Evolutionary conservation across 768 basidiomycete species (phyloP).

Genomic region (Termitomyces sp.): DNA sequence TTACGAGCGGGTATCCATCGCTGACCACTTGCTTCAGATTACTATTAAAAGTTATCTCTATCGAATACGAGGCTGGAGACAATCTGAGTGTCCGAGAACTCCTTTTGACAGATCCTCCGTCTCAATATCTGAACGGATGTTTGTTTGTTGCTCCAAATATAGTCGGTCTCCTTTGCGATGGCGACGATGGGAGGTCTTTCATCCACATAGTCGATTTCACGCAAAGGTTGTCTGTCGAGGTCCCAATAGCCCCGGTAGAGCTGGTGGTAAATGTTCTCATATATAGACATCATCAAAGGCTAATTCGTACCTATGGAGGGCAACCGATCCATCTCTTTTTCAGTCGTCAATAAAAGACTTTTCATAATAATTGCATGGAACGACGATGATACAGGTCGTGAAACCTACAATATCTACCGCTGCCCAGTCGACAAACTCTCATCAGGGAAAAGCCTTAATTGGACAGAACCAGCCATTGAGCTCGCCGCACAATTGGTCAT

Average conservation of each 20-base stretch:
- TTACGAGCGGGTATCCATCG: not conserved
- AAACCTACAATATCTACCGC: not conserved
- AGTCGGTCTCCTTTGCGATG: conserved; percentile 3
- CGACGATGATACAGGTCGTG: not conserved
- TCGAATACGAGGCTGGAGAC: not conserved
- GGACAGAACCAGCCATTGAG: not conserved
- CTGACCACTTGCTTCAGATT: not conserved
- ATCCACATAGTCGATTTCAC: conserved; percentile 5
- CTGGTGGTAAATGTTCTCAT: not conserved
- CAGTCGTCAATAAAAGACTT: not conserved
- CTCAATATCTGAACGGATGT: not conserved
- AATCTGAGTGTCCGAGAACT: not conserved
- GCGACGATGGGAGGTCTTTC: not conserved
- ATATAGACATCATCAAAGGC: not conserved
- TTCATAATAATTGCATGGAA: not conserved
- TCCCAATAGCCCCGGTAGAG: not conserved
- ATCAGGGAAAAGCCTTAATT: not conserved
- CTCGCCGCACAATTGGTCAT: not conserved
- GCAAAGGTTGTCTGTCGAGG: not conserved
- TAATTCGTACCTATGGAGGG: not conserved
- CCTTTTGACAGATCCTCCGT: not conserved
- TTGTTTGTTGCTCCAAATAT: conserved; percentile 6
- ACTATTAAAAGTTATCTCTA: not conserved
- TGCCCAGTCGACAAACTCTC: not conserved
- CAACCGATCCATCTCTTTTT: not conserved